A percentile compares a stretch with the other conserved stretches of the same genome.
phyloP scores from a whole-genome alignment of 1,284 basidiomycete genomes.

The Psilocybe mexicana region DNA sequence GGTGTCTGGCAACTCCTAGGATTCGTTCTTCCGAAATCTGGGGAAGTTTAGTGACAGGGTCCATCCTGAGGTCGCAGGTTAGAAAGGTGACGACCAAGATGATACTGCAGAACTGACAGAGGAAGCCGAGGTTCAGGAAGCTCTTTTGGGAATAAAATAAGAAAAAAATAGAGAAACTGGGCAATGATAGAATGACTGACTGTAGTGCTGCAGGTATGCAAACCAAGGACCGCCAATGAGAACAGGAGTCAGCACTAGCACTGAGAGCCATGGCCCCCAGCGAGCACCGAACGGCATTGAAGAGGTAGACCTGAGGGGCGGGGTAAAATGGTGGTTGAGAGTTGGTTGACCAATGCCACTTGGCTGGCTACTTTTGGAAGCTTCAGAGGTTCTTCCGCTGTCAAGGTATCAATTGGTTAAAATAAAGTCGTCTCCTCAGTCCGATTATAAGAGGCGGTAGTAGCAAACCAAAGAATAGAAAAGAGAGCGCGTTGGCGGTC shows the following conservation, averaged over 20 bases:
- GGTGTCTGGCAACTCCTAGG: conserved; percentile 57
- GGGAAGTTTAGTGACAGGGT: conserved; percentile 57
- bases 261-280: conserved; percentile 49
- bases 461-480: too few relatives aligned
- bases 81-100: background rate
- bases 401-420: background rate
- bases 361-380: conserved; percentile 13
- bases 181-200: conserved; percentile 34
- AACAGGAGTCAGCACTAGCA: conserved; percentile 46
- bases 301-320: conserved; percentile 14
- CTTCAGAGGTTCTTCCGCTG: conserved; percentile 6
- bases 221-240: conserved; percentile 43
- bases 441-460: background rate
- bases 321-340: conserved; percentile 5
- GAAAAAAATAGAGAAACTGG: background rate
- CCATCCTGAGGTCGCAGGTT: conserved; percentile 36
- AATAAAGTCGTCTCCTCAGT: background rate
- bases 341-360: background rate
- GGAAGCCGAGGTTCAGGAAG: conserved; percentile 42
- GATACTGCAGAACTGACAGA: conserved; percentile 28
- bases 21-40: conserved; percentile 74
- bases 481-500: too few relatives aligned
- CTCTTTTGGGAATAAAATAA: conserved; percentile 27
- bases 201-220: conserved; percentile 44
- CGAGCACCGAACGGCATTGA: conserved; percentile 27